Base-by-base conservation (phyloP, 1,284 basidiomycete genomes). In the Fomitiporia mediterranea region DNA sequence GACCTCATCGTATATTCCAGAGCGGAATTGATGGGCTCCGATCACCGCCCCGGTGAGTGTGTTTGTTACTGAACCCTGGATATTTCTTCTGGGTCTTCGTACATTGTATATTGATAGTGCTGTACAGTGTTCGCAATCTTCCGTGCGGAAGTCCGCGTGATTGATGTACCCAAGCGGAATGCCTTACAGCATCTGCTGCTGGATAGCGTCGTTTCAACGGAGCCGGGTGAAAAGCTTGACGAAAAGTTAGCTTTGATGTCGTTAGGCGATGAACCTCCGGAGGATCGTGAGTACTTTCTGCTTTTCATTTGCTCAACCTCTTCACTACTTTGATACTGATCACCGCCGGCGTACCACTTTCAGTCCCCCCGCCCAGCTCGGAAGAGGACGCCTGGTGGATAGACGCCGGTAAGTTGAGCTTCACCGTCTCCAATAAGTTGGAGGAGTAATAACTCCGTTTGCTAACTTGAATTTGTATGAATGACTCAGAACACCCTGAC, bases 11-110 rank as follows among this genome's bases (percentile, higher is more conserved):
- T 81, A 19, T 87, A 89, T 66, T 83, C 81, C 8, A 74, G 93
- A 56, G 89, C 92, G 17, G 91, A 96, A 63, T 73, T 99, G 59
- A 80, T 78, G 65, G 84, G 89, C 1, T 98, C 94, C 8, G 97
- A 99, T 72, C 97, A 99, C 69, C 84, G 90, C 63, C 97, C 97
- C 65, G 89, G 91, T 85, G 62, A 55, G 72, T 62, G 32, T 9
- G 42, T 57, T 60, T 15, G 30, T 21, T 30, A 4, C 13, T n/a
- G 21, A 34, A 50, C 37, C 25, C 39, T n/a, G n/a, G n/a, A n/a
- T n/a, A n/a, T n/a, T 2, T 40, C 7, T 21, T 27, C 46, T 35
- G 43, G 3, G 3, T 23, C n/a, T 23, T 9, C 19, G 42, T 13
- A 21, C 21, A 19, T 43, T 0, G 17, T 15, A 2, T 23, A 48